Base-by-base conservation (phyloP, 306 rosid genomes). In the Trichosanthes cucumerina region DNA sequence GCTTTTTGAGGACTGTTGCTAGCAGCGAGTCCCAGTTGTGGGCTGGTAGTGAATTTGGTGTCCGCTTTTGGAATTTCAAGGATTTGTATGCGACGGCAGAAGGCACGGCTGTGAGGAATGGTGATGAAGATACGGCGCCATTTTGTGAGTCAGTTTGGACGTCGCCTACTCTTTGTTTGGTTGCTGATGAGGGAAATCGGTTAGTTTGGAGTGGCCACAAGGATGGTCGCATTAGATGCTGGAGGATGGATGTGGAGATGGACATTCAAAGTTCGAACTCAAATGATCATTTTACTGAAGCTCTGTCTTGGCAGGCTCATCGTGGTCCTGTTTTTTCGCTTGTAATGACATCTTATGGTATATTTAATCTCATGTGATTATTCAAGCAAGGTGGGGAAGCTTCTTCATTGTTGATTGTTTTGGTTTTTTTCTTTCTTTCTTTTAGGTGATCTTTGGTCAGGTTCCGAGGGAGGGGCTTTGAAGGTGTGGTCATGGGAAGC, bases 401-500 rank as follows among this genome's bases (percentile, higher is more conserved):
- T 84, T 80, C 56, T 70, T 70, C 68, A 57, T 53, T 60, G 58
- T 47, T 65, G 52, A 50, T 56, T 53, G n/a, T 59, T 83, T 57
- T 63, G 53, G 7, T 57, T 36, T 31, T 58, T 15, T 36, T 9
- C 4, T 26, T 34, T 46, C 63, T 15, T 36, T 43, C 63, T 34
- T 23, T n/a, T 82, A 95, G 98, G 97, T 75, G 98, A 95, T 86
- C 82, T 95, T 63, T 95, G 98, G 98, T 95, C 97, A 39, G 97
- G 97, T 88, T 92, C 96, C 10, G 98, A 95, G 84, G 96, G 91
- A 56, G 98, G 98, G 58, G 84, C 13, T 74, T 83, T 92, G 76
- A 92, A 87, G 84, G 87, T 92, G 85, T 95, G 98, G 98, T 91
- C 98, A 18, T 92, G 92, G 92, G 97, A 95, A 84, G 88, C 96